phyloP scores from a whole-genome alignment of 257 asterid species.

The Euphrasia confusa region DNA sequence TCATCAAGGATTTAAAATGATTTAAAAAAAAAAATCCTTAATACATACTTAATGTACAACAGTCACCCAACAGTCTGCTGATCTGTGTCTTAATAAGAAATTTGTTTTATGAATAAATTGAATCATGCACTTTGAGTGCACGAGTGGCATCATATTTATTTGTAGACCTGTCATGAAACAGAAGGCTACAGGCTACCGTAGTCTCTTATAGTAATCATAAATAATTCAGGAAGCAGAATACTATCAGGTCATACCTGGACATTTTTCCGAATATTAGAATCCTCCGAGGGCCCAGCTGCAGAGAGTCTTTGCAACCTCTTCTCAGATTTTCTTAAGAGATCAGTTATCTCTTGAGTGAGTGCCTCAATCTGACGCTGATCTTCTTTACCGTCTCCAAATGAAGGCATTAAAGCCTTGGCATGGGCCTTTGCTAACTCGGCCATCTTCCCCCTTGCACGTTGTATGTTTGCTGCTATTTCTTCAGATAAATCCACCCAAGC shows the following conservation, averaged over 20 bases:
- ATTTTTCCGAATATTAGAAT: conserved; percentile 62
- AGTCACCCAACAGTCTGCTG: background rate
- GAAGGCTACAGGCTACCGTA: too few species aligned
- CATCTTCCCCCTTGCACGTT: conserved; percentile 72
- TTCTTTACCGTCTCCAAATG: conserved; percentile 98
- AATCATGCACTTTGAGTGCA: background rate
- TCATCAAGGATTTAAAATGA: background rate
- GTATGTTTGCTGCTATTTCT: conserved; percentile 79
- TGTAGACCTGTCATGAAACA: too few species aligned
- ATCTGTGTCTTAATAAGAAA: background rate
- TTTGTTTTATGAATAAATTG: background rate
- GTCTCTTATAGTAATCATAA: background rate
- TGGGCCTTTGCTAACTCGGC: conserved; percentile 90
- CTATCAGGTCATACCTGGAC: conserved; percentile 31
- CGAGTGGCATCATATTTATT: background rate
- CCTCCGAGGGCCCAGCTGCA: conserved; percentile 86
- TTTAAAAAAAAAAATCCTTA: background rate
- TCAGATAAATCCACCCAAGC: conserved; percentile 98
- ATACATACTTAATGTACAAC: background rate
- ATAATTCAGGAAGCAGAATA: conserved; percentile 1
- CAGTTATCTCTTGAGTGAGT: conserved; percentile 90
- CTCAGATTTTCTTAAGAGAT: conserved; percentile 73
- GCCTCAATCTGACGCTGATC: conserved; percentile 87
- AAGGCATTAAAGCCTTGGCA: conserved; percentile 98
- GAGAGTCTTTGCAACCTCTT: conserved; percentile 72